A percentile compares a stretch with the other conserved stretches of the same genome.
Conservation (phyloP, 192 early-diverging fungal genomes). For the Backusella mclennaniae region DNA sequence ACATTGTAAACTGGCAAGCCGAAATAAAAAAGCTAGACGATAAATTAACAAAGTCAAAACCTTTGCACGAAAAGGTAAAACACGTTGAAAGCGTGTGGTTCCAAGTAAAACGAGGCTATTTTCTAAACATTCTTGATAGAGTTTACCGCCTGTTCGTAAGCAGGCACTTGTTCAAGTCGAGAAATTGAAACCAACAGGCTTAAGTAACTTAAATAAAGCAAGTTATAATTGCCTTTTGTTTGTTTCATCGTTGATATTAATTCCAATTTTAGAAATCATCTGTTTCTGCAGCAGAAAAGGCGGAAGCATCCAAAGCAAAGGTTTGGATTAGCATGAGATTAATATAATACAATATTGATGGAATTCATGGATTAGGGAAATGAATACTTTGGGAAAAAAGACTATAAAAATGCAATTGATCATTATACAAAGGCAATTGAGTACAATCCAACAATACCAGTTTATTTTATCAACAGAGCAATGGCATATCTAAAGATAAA, state of each 20-base stretch:
- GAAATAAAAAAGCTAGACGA: slow-evolving; percentile 24
- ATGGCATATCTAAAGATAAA: slow-evolving; percentile 79
- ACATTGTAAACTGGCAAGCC: slow-evolving; percentile 23
- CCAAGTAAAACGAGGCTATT: neutral
- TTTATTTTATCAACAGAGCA: slow-evolving; percentile 72
- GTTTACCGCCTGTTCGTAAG: slow-evolving; percentile 7
- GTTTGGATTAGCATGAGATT: slow-evolving; percentile 3
- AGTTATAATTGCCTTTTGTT: neutral
- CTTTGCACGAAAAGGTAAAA: slow-evolving; percentile 20
- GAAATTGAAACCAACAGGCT: neutral
- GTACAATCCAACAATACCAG: slow-evolving; percentile 56
- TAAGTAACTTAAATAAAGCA: neutral
- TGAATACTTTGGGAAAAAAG: slow-evolving; percentile 51
- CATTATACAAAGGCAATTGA: slow-evolving; percentile 67
- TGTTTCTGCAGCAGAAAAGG: slow-evolving; percentile 7
- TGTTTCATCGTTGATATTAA: neutral
- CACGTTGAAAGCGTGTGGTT: neutral
- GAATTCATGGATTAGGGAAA: slow-evolving; percentile 50
- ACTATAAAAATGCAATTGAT: slow-evolving; percentile 55
- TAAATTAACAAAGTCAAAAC: slow-evolving; percentile 18
- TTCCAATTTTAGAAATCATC: neutral
- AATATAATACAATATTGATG: neutral
- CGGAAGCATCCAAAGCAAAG: slow-evolving; percentile 24
- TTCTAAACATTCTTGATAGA: neutral
- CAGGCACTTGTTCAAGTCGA: neutral